phyloP scores from a whole-genome alignment of 495 filamentous ascomycete species.

The Trichoderma parareesei region DNA sequence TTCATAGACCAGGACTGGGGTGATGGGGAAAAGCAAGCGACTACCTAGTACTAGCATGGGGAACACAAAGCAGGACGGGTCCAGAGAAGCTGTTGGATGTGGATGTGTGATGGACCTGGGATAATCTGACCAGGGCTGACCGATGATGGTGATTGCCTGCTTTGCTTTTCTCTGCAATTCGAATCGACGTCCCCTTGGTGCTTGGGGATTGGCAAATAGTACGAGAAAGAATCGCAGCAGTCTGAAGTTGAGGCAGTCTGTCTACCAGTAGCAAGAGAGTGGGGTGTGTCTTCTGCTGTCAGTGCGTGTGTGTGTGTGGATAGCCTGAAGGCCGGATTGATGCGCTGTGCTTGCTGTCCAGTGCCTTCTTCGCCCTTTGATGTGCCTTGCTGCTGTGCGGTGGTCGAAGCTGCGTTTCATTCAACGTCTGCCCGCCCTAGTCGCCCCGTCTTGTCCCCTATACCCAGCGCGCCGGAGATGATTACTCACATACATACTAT shows the following conservation, averaged over 20 bases:
- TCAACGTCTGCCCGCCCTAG: too few relatives aligned
- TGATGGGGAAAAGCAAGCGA: neutral
- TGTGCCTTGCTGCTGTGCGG: too few relatives aligned
- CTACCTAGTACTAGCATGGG: neutral
- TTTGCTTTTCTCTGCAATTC: neutral
- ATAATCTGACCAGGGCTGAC: neutral
- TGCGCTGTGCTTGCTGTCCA: neutral
- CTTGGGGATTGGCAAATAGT: neutral
- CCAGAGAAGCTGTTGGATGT: neutral
- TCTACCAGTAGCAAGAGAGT: neutral
- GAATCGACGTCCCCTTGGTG: neutral
- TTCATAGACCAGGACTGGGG: neutral
- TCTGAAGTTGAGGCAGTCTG: neutral
- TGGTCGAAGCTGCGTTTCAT: too few relatives aligned
- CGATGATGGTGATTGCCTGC: constrained; percentile 1
- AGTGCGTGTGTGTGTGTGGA: constrained; percentile 2
- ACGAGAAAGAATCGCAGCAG: neutral
- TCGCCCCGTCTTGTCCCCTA: too few relatives aligned
- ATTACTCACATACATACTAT: too few relatives aligned
- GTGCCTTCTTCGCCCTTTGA: neutral
- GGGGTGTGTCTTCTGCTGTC: neutral
- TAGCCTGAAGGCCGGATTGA: neutral
- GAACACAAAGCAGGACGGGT: constrained; percentile 3
- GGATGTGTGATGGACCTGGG: neutral
- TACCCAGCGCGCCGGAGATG: too few relatives aligned